phyloP scores from a whole-genome alignment of 257 asterid genomes.

The Mitragyna speciosa region DNA sequence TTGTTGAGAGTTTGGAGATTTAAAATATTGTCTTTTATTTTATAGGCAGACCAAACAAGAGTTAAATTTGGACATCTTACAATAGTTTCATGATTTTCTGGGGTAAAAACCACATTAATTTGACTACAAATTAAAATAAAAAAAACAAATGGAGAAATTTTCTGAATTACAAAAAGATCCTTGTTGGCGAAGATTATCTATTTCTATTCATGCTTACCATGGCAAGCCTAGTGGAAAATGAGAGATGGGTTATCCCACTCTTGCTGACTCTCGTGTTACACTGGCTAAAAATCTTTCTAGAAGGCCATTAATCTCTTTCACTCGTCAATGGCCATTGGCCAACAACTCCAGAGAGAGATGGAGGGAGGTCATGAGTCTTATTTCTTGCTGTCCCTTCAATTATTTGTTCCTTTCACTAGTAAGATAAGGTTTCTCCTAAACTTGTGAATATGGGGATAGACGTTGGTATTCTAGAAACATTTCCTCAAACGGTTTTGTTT shows the following conservation, averaged over 20 bases:
- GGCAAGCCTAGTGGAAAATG: not conserved
- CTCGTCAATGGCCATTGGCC: not conserved
- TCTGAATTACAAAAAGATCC: too few species aligned
- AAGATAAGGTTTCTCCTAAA: constrained; percentile 10
- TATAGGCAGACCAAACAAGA: too few species aligned
- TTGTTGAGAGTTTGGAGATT: too few species aligned
- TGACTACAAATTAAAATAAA: too few species aligned
- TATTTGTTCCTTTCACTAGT: not conserved
- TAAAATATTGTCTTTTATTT: too few species aligned
- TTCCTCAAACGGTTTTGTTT: not conserved
- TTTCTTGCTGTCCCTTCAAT: not conserved
- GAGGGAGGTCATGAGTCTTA: constrained; percentile 23
- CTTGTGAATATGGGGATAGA: not conserved
- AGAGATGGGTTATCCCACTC: not conserved
- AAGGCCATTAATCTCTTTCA: constrained; percentile 34
- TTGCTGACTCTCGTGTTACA: not conserved
- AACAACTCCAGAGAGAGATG: constrained; percentile 25
- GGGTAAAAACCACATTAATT: too few species aligned
- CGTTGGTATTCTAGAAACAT: constrained; percentile 11
- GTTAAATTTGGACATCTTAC: too few species aligned
- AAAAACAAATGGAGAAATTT: not conserved
- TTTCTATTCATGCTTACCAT: not conserved
- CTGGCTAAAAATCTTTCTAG: constrained; percentile 41
- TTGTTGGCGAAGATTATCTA: not conserved
- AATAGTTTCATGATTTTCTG: too few species aligned